A percentile compares a stretch with the other conserved stretches of the same genome.
phyloP scores from a whole-genome alignment of 2,329 filamentous ascomycete genomes.

The Aspergillus aculeatus region DNA sequence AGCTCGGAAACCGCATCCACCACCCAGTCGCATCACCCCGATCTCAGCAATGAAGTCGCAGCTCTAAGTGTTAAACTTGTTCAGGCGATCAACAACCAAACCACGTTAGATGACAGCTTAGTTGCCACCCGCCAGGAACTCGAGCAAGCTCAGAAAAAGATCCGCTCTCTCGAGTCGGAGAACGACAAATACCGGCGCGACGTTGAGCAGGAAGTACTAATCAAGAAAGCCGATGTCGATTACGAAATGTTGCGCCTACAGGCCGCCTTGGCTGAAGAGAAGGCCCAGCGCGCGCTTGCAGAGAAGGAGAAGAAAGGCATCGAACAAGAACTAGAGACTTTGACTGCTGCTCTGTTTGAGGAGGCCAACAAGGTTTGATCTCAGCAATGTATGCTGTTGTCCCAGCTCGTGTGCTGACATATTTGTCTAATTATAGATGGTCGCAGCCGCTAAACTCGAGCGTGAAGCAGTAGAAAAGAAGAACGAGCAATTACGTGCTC shows the following conservation, averaged over 20 bases:
- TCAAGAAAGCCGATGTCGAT: slow-evolving; percentile 73
- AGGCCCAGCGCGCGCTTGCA: slow-evolving; percentile 60
- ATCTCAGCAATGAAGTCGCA: slow-evolving; percentile 74
- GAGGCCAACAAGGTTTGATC: slow-evolving; percentile 77
- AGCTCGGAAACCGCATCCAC: slow-evolving; percentile 34
- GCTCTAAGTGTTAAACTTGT: slow-evolving; percentile 93
- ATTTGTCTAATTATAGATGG: slow-evolving; percentile 61
- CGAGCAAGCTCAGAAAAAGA: slow-evolving; percentile 66
- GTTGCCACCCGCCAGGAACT: slow-evolving; percentile 80
- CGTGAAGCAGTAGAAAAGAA: slow-evolving; percentile 77
- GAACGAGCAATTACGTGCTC: slow-evolving; percentile 81
- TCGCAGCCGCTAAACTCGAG: slow-evolving; percentile 81
- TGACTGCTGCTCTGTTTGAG: slow-evolving; percentile 93
- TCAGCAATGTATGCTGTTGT: background rate
- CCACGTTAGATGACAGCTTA: slow-evolving; percentile 82
- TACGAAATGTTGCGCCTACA: slow-evolving; percentile 64
- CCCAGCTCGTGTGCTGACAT: background rate
- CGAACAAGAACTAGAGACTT: slow-evolving; percentile 83
- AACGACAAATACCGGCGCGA: slow-evolving; percentile 68
- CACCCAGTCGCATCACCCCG: slow-evolving; percentile 51
- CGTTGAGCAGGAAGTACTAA: slow-evolving; percentile 70
- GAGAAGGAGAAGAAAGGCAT: slow-evolving; percentile 84
- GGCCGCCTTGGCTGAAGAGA: slow-evolving; percentile 63
- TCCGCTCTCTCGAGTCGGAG: slow-evolving; percentile 67
- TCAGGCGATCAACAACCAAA: slow-evolving; percentile 96